Evolutionary conservation across 805 yeast species (phyloP), one percentile per base, ranked within the genome.

Genomic region (Pichia cabralensis): DNA sequence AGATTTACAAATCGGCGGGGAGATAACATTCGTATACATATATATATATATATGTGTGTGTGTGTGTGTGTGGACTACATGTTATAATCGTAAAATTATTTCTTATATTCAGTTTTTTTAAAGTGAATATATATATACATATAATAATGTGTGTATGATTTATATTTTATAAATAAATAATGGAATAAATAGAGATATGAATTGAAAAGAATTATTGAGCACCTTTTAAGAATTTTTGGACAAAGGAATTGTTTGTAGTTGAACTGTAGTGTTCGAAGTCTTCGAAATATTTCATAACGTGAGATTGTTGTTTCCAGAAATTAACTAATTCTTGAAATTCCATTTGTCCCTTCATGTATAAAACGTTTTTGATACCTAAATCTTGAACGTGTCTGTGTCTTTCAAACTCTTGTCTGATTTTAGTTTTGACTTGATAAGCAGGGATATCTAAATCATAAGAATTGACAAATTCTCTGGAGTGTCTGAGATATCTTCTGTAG

Each of bases 221-320:
- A 31, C 83, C 83, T 54, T 75, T 76, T 49, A 79, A 65, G 67
- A 83, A 83, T 57, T 76, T 78, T 60, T 74, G 74, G 33, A 82
- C 73, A 52, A 83, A 83, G 48, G 65, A 67, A 52, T 76, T 70
- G 50, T 71, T 68, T 47, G 65, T 68, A 42, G 73, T 70, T 28
- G 64, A 65, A 43, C 66, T 67, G 45, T 80, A 71, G 22, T 63
- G 64, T 28, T 69, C 69, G 55, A 71, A 78, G 47, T 76, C 76
- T 46, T 77, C 82, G 48, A 83, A 83, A 64, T 78, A 83, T 60
- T 79, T 74, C 76, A 80, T 66, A 29, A 83, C 84, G 58, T 83
- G 94, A 44, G 88, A 73, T 53, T 74, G 76, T 65, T 84, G 94
- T 58, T 83, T 84, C 94, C 95, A 83, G 65, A 83, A 83, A 61